phyloP scores from a whole-genome alignment of 2,329 filamentous ascomycete species.

The Aspergillus novoparasiticus region DNA sequence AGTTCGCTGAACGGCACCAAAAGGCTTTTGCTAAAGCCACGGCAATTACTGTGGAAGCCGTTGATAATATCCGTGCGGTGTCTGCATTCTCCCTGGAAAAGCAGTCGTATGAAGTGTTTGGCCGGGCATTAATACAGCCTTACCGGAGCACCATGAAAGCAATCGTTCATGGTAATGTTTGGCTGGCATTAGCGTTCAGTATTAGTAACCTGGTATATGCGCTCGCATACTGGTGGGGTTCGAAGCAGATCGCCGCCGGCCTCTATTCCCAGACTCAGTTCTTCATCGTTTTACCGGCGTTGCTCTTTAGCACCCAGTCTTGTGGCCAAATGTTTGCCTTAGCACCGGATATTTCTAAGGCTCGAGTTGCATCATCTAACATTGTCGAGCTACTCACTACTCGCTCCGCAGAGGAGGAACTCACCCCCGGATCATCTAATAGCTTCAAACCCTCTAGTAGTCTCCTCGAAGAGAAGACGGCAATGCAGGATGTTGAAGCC shows the following conservation, averaged over 20 bases:
- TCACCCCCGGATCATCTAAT: slow-evolving; percentile 17
- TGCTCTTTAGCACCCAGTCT: slow-evolving; percentile 72
- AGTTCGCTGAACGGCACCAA: slow-evolving; percentile 57
- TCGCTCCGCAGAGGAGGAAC: slow-evolving; percentile 29
- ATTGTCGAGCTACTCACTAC: slow-evolving; percentile 50
- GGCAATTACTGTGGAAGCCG: slow-evolving; percentile 54
- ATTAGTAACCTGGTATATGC: slow-evolving; percentile 69
- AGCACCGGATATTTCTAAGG: slow-evolving; percentile 71
- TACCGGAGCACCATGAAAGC: slow-evolving; percentile 51
- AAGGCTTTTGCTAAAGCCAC: slow-evolving; percentile 54
- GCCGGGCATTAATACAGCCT: slow-evolving; percentile 47
- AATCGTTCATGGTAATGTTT: slow-evolving; percentile 48
- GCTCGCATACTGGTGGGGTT: slow-evolving; percentile 79
- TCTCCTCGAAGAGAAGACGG: slow-evolving; percentile 25
- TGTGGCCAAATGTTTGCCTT: slow-evolving; percentile 75
- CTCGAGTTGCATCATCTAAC: slow-evolving; percentile 60
- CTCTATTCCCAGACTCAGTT: slow-evolving; percentile 67
- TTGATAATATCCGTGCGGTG: slow-evolving; percentile 54
- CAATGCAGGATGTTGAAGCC: slow-evolving; percentile 29
- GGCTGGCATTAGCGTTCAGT: slow-evolving; percentile 46
- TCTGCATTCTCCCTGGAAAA: slow-evolving; percentile 55
- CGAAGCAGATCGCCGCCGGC: slow-evolving; percentile 67
- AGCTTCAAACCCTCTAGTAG: slow-evolving; percentile 13
- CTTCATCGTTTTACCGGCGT: slow-evolving; percentile 70
- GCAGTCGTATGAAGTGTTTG: slow-evolving; percentile 49